phyloP scores from a whole-genome alignment of 2,329 filamentous ascomycete genomes.

The Neopestalotiopsis sp. region DNA sequence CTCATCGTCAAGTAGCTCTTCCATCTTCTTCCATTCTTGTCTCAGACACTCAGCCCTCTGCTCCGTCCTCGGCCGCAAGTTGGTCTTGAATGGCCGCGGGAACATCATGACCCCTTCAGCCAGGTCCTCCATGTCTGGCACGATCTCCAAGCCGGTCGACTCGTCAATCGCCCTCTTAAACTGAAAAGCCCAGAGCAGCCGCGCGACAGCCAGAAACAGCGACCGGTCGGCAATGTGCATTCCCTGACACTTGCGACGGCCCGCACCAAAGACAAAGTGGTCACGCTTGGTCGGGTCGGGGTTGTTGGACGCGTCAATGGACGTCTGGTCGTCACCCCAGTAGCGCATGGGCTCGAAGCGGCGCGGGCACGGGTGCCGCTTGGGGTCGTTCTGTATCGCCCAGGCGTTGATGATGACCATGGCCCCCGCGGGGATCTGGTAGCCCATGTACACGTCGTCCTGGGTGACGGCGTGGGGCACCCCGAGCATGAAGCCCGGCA shows the following conservation, averaged over 20 bases:
- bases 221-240: conserved; percentile 57
- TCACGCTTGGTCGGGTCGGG: conserved; percentile 50
- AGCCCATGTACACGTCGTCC: conserved; percentile 47
- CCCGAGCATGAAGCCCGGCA: conserved; percentile 40
- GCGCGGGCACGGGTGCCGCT: conserved; percentile 42
- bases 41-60: conserved; percentile 14
- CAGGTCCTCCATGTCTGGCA: conserved; percentile 19
- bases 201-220: conserved; percentile 50
- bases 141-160: conserved; percentile 34
- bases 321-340: conserved; percentile 24
- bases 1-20: conserved; percentile 28
- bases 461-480: conserved; percentile 51
- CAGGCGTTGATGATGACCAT: conserved; percentile 42
- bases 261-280: conserved; percentile 60
- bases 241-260: conserved; percentile 61
- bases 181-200: conserved; percentile 51
- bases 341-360: conserved; percentile 43
- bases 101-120: conserved; percentile 21
- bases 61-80: conserved; percentile 20
- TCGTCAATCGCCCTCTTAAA: conserved; percentile 30
- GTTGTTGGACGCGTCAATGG: conserved; percentile 36
- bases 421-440: conserved; percentile 48
- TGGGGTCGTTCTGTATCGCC: conserved; percentile 49
- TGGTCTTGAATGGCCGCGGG: conserved; percentile 21
- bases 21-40: conserved; percentile 24